Evolutionary conservation across 2,329 filamentous ascomycete genomes (phyloP), one percentile per base, ranked within the genome.

Genomic region (Trichoderma guizhouense): DNA sequence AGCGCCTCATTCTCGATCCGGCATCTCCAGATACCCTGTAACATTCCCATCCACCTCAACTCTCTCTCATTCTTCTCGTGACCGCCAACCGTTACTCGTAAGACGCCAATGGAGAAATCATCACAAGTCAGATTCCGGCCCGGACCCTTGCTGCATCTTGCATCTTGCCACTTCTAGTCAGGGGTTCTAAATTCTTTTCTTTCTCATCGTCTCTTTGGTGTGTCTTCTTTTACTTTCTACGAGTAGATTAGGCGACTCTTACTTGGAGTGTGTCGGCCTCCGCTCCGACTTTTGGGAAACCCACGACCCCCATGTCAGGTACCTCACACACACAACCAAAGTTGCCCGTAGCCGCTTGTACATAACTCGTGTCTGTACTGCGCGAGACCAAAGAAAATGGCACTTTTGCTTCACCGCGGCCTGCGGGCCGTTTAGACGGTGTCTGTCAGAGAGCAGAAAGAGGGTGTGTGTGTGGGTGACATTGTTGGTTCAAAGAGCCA

Each of bases 91-190:
- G n/a, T 34, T n/a, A 57, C 26, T 60, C 57, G 57, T 62, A 58
- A 68, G 65, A 47, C 65, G 36, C 65, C 53, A 68, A 28, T 58
- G 57, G 53, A 60, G 34, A 60, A 36, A 39, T 32, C 36, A 39
- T 47, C 36, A 69, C 30, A 62, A 62, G 66, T 69, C 66, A 62
- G 66, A 69, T 69, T 61, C 24, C 57, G 57, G 57, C 47, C 66
- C 55, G 57, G 43, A 60, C 66, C 66, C 66, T 69, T 69, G 66
- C 66, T 69, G 66, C 66, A 69, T 69, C 66, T 69, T 69, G 66
- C 66, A 69, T 69, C 39, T 28, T 53, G 24, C 66, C 28, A 62
- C 32, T 26, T 69, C 57, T 69, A 69, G 66, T 69, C 66, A 69
- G 66, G 66, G 66, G 66, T 30, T 69, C 34, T 62, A 60, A 61